Base-by-base conservation (phyloP, 179 eudicot species). In the Silene vulgaris region DNA sequence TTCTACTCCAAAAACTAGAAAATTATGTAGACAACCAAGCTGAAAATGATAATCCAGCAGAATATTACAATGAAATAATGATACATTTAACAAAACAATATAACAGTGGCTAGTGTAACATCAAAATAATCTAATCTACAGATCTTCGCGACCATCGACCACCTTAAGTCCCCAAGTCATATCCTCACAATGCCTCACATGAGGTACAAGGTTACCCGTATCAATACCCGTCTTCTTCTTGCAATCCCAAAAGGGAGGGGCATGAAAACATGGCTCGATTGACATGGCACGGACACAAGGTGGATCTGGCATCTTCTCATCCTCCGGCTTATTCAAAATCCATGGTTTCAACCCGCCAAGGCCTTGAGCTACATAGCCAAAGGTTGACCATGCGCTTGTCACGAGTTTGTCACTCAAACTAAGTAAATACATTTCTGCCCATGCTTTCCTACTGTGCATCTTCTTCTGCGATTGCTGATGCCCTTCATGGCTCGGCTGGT, bases 351-450 rank as follows among this genome's bases (percentile, higher is more conserved):
- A 76, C 23, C 96, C 97, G 11, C 93, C 97, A 28, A 92, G 96
- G 62, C 96, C 88, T 56, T 92, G 96, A 77, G 96, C 96, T 3
- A 90, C 92, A 67, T 92, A 92, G 0, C 97, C 97, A 52, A 92
- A 92, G 66, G 97, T 92, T 1, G 97, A 92, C 96, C 96, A 90
- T 19, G 89, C 89, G 35, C 96, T 92, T 23, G 96, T 92, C 65
- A 89, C 85, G 81, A 92, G 67, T 72, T 85, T 92, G 72, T 92
- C 97, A 0, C 81, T 83, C 76, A 92, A 77, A 80, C 96, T 89
- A n/a, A 92, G 90, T 11, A 92, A 76, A 77, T 90, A 92, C 90
- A 92, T 92, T 77, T 92, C 97, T 40, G 97, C 97, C 90, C 85
- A 90, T 20, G 97, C 97, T 76, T 92, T 92, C 69, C 85, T 74